These are phyloP conservation scores for Ceratocystis eucalypticola DNA, from an alignment of 2,329 filamentous ascomycete species.

Conservation along the genomic window DNA sequence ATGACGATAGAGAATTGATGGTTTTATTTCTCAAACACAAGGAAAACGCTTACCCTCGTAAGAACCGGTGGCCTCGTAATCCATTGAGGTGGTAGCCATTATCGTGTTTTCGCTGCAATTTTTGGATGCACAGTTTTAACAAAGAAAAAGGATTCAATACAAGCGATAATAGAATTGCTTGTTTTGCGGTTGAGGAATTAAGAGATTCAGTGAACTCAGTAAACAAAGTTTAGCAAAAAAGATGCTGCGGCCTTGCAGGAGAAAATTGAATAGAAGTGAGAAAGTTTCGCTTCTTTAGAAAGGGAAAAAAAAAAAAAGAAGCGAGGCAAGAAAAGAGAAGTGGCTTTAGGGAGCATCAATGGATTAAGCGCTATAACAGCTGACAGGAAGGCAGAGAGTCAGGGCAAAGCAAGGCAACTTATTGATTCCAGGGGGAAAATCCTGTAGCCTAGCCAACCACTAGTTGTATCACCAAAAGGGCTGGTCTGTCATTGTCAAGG, in stretches of 20 bases:
- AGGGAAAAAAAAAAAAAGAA: background rate
- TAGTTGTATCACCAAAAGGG: background rate
- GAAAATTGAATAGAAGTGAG: background rate
- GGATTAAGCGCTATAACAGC: background rate
- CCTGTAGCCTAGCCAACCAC: constrained; percentile 8
- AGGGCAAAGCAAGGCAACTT: background rate
- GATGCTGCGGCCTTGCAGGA: background rate
- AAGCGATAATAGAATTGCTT: constrained; percentile 19
- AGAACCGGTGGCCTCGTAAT: constrained; percentile 55
- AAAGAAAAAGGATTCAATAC: constrained; percentile 23
- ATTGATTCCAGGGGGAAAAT: constrained; percentile 6
- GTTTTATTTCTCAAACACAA: constrained; percentile 2
- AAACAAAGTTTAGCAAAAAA: background rate
- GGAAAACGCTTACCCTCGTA: constrained; percentile 42
- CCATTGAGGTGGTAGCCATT: constrained; percentile 55
- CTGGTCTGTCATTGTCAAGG: background rate
- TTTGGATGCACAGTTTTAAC: constrained; percentile 20
- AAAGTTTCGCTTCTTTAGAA: background rate
- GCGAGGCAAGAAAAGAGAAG: background rate
- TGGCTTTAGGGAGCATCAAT: constrained; percentile 1
- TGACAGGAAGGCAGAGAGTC: background rate
- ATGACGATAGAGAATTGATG: background rate
- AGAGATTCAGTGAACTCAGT: background rate
- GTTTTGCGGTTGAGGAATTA: background rate
- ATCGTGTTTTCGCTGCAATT: constrained; percentile 19